Evolutionary conservation across 192 early-diverging fungal species (phyloP).

Genomic region (Obelidium mucronatum): DNA sequence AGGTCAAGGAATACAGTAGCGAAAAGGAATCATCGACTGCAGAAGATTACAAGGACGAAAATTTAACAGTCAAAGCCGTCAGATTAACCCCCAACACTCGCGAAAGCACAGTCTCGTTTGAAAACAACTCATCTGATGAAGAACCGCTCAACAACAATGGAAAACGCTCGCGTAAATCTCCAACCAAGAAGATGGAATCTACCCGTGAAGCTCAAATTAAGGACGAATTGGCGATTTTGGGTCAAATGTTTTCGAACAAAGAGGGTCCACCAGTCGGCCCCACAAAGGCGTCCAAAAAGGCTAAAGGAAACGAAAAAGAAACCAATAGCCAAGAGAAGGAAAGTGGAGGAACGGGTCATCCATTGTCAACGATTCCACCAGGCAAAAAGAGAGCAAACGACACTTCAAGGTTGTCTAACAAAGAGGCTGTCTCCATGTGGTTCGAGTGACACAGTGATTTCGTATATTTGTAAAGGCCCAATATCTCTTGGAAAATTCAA

Average conservation of each 20-base stretch:
- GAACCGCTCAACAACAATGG: conserved; percentile 12
- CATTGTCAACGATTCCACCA: neutral
- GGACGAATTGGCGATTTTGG: conserved; percentile 20
- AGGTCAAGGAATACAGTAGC: neutral
- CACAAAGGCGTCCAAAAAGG: neutral
- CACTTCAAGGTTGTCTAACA: neutral
- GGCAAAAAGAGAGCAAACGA: neutral
- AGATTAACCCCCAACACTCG: conserved; percentile 58
- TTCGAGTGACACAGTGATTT: conserved; percentile 35
- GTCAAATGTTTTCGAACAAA: conserved; percentile 29
- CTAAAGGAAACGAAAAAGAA: conserved; percentile 7
- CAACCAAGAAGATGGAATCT: neutral
- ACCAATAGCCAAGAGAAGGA: neutral
- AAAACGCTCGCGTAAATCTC: neutral
- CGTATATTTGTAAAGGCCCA: conserved; percentile 76
- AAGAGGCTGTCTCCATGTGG: neutral
- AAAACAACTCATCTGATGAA: neutral
- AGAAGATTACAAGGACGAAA: conserved; percentile 66
- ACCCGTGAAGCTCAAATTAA: conserved; percentile 15
- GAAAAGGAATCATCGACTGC: conserved; percentile 8
- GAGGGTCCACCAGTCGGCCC: neutral
- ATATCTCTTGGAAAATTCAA: conserved; percentile 77
- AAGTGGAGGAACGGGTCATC: neutral
- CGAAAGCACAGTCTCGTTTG: neutral
- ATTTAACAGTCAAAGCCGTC: conserved; percentile 71